These are phyloP conservation scores for Epichloe baconii DNA, from an alignment of 2,329 filamentous ascomycete species.

Conservation along the genomic window DNA sequence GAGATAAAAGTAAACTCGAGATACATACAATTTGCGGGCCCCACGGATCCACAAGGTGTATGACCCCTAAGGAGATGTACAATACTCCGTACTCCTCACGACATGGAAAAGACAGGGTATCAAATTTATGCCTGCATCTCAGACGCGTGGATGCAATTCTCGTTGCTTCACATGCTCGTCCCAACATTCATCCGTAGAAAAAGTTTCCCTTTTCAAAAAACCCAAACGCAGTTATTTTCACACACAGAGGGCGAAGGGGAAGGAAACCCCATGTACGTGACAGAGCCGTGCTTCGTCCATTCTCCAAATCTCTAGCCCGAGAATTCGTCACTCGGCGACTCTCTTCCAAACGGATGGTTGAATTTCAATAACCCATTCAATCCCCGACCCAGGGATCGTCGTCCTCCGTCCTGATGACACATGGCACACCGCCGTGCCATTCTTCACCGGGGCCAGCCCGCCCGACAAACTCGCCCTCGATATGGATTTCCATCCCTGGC, in stretches of 20 bases:
- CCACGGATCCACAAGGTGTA: too few species aligned
- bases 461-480: constrained; percentile 73
- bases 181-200: too few species aligned
- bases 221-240: neutral
- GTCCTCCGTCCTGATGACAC: constrained; percentile 63
- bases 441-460: constrained; percentile 26
- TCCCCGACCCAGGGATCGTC: constrained; percentile 97
- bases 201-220: too few species aligned
- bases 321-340: constrained; percentile 18
- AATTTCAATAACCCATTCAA: constrained; percentile 91
- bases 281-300: neutral
- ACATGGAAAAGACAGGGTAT: neutral
- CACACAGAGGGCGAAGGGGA: too few species aligned
- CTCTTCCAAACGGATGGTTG: constrained; percentile 79
- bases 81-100: too few species aligned
- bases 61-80: too few species aligned
- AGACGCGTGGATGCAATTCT: neutral
- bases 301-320: constrained; percentile 11
- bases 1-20: too few species aligned
- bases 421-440: constrained; percentile 75
- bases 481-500: constrained; percentile 72
- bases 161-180: neutral
- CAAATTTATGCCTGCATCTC: neutral
- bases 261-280: too few species aligned
- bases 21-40: too few species aligned